Evolutionary conservation across 2,329 filamentous ascomycete genomes (phyloP), one percentile per base, ranked within the genome.

Genomic region (Calonectria honghensis): DNA sequence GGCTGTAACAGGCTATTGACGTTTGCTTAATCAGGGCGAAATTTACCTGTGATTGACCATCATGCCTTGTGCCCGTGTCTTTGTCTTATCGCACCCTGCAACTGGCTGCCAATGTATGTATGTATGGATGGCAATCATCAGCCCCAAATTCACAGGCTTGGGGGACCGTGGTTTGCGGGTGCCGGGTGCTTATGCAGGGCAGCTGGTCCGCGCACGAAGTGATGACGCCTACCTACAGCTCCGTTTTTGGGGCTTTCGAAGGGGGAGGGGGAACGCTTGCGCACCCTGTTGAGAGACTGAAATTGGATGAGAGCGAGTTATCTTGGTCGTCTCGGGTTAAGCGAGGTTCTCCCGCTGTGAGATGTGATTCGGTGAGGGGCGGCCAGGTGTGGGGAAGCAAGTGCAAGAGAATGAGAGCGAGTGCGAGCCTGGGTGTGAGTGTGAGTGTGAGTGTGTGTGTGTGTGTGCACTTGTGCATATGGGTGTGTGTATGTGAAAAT

Each of bases 271-370:
- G 24, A 27, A 16, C 48, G 48, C n/a, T 29, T 29, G 16, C 11
- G 29, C 27, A 31, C n/a, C 50, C 51, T 54, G 51, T 10, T 32
- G 51, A 2, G 45, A 13, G 57, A 24, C n/a, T 37, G 57, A 61
- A 39, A 61, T 61, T 61, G 67, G 31, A 54, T 32, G 61, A 13
- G 65, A 52, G 37, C 50, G 37, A 29, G 29, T 48, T 37, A 68
- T 68, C 52, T 70, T 54, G 63, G 31, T 54, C 45, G 37, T 50
- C 39, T 64, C 48, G 48, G 32, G 70, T 59, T 75, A 75, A 75
- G 73, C 73, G 73, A 75, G 29, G 73, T 64, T 73, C 50, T 54
- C 35, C 73, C 70, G 70, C 16, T 16, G 14, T 5, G 32, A 37
- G 20, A 16, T 39, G 24, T 75, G 70, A 75, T 75, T 73, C 32